Percentiles rank a stretch among this genome's conserved stretches.
These are phyloP conservation scores for Akanthomyces muscarius DNA, from an alignment of 2,329 filamentous ascomycete genomes.

Conservation along the genomic window DNA sequence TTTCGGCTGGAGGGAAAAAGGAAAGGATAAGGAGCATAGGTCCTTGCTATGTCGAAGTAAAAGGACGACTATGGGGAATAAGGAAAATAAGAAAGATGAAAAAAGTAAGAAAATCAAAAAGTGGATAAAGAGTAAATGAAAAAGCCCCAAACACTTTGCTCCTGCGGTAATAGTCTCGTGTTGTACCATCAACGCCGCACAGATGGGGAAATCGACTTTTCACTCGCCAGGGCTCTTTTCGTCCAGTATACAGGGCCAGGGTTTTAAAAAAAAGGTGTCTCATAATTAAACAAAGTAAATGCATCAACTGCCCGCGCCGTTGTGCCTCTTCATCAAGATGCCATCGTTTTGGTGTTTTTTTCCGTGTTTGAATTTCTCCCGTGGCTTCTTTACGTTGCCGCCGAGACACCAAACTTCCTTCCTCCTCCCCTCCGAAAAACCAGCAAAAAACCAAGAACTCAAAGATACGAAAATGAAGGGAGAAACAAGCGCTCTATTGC, in stretches of 20 bases:
- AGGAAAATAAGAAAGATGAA: too few species aligned
- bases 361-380: neutral
- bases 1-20: neutral
- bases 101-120: too few species aligned
- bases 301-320: constrained; percentile 11
- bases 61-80: too few species aligned
- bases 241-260: neutral
- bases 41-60: neutral
- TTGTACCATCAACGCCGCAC: too few species aligned
- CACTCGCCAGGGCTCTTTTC: too few species aligned
- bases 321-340: constrained; percentile 11
- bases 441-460: constrained; percentile 7
- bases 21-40: neutral
- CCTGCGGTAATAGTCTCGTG: too few species aligned
- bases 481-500: constrained; percentile 13
- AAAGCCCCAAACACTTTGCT: too few species aligned
- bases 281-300: constrained; percentile 21
- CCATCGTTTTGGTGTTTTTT: neutral
- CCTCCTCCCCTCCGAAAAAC: neutral
- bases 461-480: constrained; percentile 7
- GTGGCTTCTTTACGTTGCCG: neutral
- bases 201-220: too few species aligned
- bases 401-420: neutral
- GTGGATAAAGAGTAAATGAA: too few species aligned
- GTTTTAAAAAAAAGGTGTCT: neutral